phyloP scores from a whole-genome alignment of 2,329 filamentous ascomycete genomes.

The Venturia effusa region DNA sequence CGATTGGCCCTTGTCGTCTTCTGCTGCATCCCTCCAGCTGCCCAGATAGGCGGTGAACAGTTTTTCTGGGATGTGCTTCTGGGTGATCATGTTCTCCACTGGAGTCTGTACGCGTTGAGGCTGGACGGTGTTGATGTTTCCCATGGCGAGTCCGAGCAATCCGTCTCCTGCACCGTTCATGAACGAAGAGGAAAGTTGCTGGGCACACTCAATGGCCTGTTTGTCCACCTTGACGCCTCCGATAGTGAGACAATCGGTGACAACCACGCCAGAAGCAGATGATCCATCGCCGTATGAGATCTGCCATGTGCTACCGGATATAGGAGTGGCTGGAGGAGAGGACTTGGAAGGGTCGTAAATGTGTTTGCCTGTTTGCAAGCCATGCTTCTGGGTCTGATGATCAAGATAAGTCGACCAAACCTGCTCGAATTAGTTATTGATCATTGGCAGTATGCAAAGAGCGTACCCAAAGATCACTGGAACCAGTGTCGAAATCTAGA shows the following conservation, averaged over 20 bases:
- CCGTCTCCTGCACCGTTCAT: constrained; percentile 47
- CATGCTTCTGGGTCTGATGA: constrained; percentile 20
- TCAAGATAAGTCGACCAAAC: constrained; percentile 44
- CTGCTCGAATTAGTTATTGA: background rate
- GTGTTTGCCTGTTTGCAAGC: constrained; percentile 32
- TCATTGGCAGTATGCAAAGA: background rate
- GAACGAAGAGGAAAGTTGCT: constrained; percentile 48
- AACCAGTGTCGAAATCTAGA: constrained; percentile 61
- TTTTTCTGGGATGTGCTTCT: constrained; percentile 44
- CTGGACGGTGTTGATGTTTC: constrained; percentile 52
- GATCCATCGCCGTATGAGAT: constrained; percentile 60
- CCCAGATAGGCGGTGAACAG: constrained; percentile 57
- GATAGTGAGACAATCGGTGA: constrained; percentile 50
- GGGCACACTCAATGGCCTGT: constrained; percentile 56
- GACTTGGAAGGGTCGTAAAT: constrained; percentile 53
- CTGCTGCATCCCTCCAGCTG: constrained; percentile 39
- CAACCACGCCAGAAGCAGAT: constrained; percentile 54
- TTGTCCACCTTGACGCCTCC: constrained; percentile 50
- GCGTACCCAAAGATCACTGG: constrained; percentile 39
- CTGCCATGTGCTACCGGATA: constrained; percentile 45
- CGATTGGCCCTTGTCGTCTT: constrained; percentile 34
- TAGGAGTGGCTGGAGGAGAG: constrained; percentile 40
- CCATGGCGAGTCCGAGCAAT: constrained; percentile 55
- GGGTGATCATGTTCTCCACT: constrained; percentile 57
- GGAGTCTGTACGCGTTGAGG: constrained; percentile 48